phyloP scores from a whole-genome alignment of 371 early-diverging fungal genomes.

The Mucor plumbeus region DNA sequence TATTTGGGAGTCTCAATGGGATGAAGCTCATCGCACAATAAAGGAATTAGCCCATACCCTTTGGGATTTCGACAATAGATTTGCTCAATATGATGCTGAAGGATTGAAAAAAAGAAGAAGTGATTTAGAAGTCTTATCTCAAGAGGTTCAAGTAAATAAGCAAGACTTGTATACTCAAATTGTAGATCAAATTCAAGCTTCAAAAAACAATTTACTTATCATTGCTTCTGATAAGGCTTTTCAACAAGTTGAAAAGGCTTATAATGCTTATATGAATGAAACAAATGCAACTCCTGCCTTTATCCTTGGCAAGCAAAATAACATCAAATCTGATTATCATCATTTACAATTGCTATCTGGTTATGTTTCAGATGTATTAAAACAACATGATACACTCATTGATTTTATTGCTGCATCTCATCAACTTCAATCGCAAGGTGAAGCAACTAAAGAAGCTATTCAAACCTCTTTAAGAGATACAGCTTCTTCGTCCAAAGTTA shows the following conservation, averaged over 20 bases:
- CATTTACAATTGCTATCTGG: slow-evolving; percentile 22
- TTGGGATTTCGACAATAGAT: slow-evolving; percentile 42
- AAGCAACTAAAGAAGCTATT: slow-evolving; percentile 29
- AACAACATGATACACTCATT: slow-evolving; percentile 27
- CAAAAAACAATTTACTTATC: slow-evolving; percentile 2
- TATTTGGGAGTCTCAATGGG: slow-evolving; percentile 30
- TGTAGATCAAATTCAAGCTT: not conserved
- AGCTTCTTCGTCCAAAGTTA: not conserved
- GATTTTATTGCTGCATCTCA: slow-evolving; percentile 14
- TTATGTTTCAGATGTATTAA: slow-evolving; percentile 30
- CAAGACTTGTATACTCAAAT: slow-evolving; percentile 7
- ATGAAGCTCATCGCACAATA: slow-evolving; percentile 21
- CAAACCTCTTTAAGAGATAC: slow-evolving; percentile 26
- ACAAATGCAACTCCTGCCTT: slow-evolving; percentile 7
- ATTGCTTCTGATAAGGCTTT: slow-evolving; percentile 22
- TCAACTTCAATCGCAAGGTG: slow-evolving; percentile 27
- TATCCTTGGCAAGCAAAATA: slow-evolving; percentile 16
- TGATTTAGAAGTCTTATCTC: not conserved
- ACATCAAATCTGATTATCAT: slow-evolving; percentile 15
- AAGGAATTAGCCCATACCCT: slow-evolving; percentile 29
- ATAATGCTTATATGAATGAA: slow-evolving; percentile 6
- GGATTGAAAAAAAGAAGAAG: slow-evolving; percentile 21
- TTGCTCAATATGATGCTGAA: slow-evolving; percentile 40
- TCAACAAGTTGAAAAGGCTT: slow-evolving; percentile 18
- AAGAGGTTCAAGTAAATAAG: not conserved